Conservation (phyloP, 129 eudicot species). For the Escallonia rubra region DNA sequence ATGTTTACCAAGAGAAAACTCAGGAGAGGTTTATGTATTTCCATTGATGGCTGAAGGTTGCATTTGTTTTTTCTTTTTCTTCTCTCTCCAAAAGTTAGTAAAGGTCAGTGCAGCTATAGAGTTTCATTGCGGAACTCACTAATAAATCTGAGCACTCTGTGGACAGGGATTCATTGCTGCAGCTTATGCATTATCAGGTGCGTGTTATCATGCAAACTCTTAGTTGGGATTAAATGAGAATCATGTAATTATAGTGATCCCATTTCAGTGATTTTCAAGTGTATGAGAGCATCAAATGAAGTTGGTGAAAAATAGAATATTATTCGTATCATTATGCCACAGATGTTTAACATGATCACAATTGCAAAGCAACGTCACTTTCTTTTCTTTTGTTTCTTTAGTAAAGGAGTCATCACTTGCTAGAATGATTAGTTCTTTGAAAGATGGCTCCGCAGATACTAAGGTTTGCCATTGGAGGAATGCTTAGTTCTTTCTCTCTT, state of each 20-base stretch:
- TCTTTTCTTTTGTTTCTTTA: not conserved
- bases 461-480: too few species aligned
- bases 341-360: not conserved
- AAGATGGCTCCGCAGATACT: too few species aligned
- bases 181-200: constrained; percentile 70
- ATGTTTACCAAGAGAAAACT: not conserved
- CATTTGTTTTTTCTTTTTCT: too few species aligned
- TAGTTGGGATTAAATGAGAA: not conserved
- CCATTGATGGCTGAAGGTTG: not conserved
- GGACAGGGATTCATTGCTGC: constrained; percentile 71
- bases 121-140: not conserved
- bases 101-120: too few species aligned
- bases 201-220: constrained; percentile 8
- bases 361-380: not conserved
- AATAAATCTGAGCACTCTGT: constrained; percentile 16
- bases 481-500: too few species aligned
- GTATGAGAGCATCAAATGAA: not conserved
- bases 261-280: not conserved
- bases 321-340: not conserved
- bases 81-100: too few species aligned
- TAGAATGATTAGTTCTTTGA: too few species aligned
- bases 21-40: not conserved
- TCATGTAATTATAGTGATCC: not conserved
- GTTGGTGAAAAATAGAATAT: not conserved
- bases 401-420: not conserved